Evolutionary conservation across 169 alveolate genomes (phyloP).

Genomic region (Babesia ovata): DNA sequence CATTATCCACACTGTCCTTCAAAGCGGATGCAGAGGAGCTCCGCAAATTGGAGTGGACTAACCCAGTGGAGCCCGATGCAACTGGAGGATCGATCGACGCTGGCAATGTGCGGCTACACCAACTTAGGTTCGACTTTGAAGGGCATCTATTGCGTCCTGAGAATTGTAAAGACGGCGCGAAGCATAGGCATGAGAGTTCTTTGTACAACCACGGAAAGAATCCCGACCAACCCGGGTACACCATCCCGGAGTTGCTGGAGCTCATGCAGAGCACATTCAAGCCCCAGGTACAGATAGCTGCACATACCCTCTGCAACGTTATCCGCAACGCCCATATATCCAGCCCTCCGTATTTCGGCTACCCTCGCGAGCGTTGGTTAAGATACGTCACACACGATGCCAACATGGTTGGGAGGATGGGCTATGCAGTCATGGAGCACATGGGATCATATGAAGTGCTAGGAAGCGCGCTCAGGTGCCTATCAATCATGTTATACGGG

Average conservation of each 20-base stretch:
- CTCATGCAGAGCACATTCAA: constrained; percentile 74
- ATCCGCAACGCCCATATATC: constrained; percentile 16
- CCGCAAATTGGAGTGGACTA: constrained; percentile 77
- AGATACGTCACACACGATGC: constrained; percentile 51
- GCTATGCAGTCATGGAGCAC: constrained; percentile 12
- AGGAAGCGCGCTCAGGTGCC: constrained; percentile 49
- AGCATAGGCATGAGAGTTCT: constrained; percentile 58
- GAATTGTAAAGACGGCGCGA: constrained; percentile 8
- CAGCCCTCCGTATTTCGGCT: constrained; percentile 30
- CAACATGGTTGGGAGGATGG: constrained; percentile 52
- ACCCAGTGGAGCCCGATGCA: constrained; percentile 69
- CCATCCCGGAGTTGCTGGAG: constrained; percentile 73
- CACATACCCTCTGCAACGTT: constrained; percentile 50
- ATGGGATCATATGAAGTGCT: constrained; percentile 2
- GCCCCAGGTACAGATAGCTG: constrained; percentile 74
- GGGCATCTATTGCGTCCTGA: constrained; percentile 46
- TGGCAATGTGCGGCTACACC: constrained; percentile 65
- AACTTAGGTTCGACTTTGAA: constrained; percentile 72
- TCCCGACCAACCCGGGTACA: constrained; percentile 76
- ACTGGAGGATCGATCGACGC: constrained; percentile 32
- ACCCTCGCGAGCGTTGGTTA: constrained; percentile 48
- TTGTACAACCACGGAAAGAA: constrained; percentile 76
- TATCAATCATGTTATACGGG: constrained; percentile 41
- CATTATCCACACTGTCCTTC: background rate
- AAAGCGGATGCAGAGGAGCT: constrained; percentile 49